Evolutionary conservation across 495 filamentous ascomycete genomes (phyloP).

Genomic region (Xylaria castorea): DNA sequence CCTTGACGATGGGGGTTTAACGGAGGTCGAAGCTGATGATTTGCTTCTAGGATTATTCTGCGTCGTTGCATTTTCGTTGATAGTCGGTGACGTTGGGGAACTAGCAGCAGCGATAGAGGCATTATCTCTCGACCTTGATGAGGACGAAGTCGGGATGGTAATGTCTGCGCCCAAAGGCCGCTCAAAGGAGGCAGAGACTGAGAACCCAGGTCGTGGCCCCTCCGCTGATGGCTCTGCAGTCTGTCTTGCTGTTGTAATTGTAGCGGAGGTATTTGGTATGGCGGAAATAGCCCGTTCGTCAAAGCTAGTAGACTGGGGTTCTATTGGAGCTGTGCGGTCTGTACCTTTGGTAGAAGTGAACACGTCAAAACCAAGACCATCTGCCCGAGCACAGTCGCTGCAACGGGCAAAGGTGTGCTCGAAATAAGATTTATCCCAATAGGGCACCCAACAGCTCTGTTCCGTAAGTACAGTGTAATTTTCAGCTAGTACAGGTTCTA

Average conservation of each 20-base stretch:
- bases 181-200: slow-evolving; percentile 29
- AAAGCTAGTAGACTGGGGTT: slow-evolving; percentile 23
- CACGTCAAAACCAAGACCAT: slow-evolving; percentile 22
- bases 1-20: slow-evolving; percentile 36
- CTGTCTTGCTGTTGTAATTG: slow-evolving; percentile 27
- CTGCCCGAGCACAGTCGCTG: slow-evolving; percentile 36
- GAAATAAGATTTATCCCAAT: slow-evolving; percentile 39
- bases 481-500: slow-evolving; percentile 44
- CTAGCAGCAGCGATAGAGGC: slow-evolving; percentile 30
- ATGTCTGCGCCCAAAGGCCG: slow-evolving; percentile 19
- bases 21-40: slow-evolving; percentile 33
- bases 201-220: slow-evolving; percentile 27
- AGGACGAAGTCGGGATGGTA: slow-evolving; percentile 28
- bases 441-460: slow-evolving; percentile 35
- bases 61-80: slow-evolving; percentile 34
- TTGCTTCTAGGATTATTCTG: slow-evolving; percentile 31
- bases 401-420: slow-evolving; percentile 21
- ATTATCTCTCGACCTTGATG: slow-evolving; percentile 26
- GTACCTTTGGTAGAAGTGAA: not conserved
- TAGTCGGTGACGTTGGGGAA: slow-evolving; percentile 31
- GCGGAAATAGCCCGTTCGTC: slow-evolving; percentile 25
- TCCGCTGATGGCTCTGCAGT: slow-evolving; percentile 31
- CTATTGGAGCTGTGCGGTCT: slow-evolving; percentile 11
- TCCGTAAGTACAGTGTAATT: slow-evolving; percentile 24
- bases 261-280: slow-evolving; percentile 28